Evolutionary conservation across 2,329 filamentous ascomycete genomes (phyloP).

Genomic region (Ambrosiella beaveri): DNA sequence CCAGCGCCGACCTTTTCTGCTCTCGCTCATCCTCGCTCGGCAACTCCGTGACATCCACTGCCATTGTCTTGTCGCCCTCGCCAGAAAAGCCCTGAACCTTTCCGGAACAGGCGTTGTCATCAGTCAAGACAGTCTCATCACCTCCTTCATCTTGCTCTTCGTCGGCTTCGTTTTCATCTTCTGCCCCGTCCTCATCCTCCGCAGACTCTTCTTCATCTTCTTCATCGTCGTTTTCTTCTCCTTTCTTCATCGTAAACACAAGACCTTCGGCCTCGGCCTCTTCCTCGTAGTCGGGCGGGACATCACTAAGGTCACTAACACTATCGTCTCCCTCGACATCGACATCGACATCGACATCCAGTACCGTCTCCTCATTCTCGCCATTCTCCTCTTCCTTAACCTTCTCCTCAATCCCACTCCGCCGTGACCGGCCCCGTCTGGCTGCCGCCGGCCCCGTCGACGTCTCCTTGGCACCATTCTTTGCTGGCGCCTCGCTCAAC

Average conservation of each 20-base stretch:
- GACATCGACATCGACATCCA: constrained; percentile 18
- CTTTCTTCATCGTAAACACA: too few species aligned
- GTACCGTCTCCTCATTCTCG: constrained; percentile 15
- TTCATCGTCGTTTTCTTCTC: constrained; percentile 25
- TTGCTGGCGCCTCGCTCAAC: neutral
- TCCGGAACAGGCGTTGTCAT: constrained; percentile 18
- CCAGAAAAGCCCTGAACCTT: neutral
- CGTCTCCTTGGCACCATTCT: neutral
- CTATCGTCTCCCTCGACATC: constrained; percentile 14
- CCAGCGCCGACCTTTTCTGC: neutral
- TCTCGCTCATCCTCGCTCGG: neutral
- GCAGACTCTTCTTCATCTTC: constrained; percentile 15
- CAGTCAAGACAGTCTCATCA: constrained; percentile 18
- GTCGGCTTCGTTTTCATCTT: constrained; percentile 17
- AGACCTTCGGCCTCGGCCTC: too few species aligned
- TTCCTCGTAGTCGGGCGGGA: too few species aligned
- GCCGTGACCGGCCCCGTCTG: too few species aligned
- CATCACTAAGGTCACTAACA: too few species aligned
- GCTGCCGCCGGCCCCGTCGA: too few species aligned
- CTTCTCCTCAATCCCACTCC: constrained; percentile 16
- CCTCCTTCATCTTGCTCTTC: constrained; percentile 15
- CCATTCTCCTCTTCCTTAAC: constrained; percentile 23
- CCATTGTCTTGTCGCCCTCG: neutral
- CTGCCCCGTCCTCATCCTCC: constrained; percentile 18
- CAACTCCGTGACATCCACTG: neutral